These are phyloP conservation scores for Polyrhizophydium stewartii DNA, from an alignment of 371 early-diverging fungal genomes.

Conservation along the genomic window DNA sequence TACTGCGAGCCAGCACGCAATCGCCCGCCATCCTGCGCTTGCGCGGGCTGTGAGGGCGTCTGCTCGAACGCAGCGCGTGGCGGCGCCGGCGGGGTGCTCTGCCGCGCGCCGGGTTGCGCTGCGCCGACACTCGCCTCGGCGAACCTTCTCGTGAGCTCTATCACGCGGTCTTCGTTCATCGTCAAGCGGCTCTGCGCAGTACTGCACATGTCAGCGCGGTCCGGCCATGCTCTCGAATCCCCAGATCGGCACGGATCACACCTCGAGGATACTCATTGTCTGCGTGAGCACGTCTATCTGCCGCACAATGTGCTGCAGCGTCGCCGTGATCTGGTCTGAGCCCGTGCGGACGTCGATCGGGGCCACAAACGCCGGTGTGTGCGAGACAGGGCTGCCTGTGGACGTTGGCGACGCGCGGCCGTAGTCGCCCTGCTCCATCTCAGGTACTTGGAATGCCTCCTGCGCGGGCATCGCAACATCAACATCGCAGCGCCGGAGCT, in stretches of 20 bases:
- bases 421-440: no score
- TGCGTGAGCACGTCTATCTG: slow-evolving; percentile 49
- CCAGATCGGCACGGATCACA: slow-evolving; percentile 4
- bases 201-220: not conserved
- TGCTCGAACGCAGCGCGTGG: no score
- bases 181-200: slow-evolving; percentile 31
- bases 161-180: slow-evolving; percentile 35
- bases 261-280: slow-evolving; percentile 49
- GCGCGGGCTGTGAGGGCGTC: no score
- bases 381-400: not conserved
- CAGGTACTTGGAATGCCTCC: no score
- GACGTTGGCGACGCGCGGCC: no score
- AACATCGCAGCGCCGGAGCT: no score
- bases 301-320: slow-evolving; percentile 36
- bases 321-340: slow-evolving; percentile 33
- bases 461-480: no score
- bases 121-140: slow-evolving; percentile 7
- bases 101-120: no score
- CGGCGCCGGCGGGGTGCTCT: no score
- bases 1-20: no score
- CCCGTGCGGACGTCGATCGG: slow-evolving; percentile 23
- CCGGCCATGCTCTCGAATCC: no score
- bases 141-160: slow-evolving; percentile 15
- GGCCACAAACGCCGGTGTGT: not conserved
- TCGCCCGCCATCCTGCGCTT: no score